Evolutionary conservation across 805 yeast species (phyloP), one percentile per base, ranked within the genome.

Genomic region (Cephaloascus fragrans): DNA sequence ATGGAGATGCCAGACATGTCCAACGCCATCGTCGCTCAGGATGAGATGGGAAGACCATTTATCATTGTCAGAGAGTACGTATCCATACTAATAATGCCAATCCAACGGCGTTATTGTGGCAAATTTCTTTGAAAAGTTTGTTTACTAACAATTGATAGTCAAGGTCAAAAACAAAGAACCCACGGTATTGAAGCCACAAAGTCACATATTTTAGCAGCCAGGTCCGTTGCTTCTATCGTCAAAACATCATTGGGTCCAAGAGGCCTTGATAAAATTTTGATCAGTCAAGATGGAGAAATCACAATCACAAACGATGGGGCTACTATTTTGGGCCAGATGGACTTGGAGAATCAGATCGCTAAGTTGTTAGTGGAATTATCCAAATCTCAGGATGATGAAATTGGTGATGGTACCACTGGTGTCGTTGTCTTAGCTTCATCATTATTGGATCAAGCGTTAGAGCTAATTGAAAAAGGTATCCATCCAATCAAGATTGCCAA

Each of bases 291-390:
- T 57, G 97, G 98, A 17, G 97, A 93, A 42, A 93, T 93, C 61
- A 93, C 96, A 40, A 90, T 93, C 51, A 93, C 99, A 37, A 93
- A 93, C 58, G 99, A 93, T 58, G 98, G 98, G 50, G 98, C 97
- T 35, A 94, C 99, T 10, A 94, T 93, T 52, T 66, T 93, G 50
- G 74, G 94, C 6, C 96, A 88, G 57, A 93, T 93, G 96, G 95
- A 93, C 59, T 71, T 93, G 47, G 95, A 88, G 49, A 89, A 84
- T 60, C 95, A 93, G 64, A 88, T 93, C 50, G 99, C 98, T 48
- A 93, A 93, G 62, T 70, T 93, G 44, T 68, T 93, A 54, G 99
- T 93, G 16, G 96, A 94, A 63, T 73, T 93, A 47, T 83, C 96
- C 23, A 84, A 77, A 59, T 85, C 96, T 19, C 98, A 90, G 69